These are phyloP conservation scores for Alloteropsis semialata DNA, from an alignment of 176 grass and related monocot species.

Conservation along the genomic window DNA sequence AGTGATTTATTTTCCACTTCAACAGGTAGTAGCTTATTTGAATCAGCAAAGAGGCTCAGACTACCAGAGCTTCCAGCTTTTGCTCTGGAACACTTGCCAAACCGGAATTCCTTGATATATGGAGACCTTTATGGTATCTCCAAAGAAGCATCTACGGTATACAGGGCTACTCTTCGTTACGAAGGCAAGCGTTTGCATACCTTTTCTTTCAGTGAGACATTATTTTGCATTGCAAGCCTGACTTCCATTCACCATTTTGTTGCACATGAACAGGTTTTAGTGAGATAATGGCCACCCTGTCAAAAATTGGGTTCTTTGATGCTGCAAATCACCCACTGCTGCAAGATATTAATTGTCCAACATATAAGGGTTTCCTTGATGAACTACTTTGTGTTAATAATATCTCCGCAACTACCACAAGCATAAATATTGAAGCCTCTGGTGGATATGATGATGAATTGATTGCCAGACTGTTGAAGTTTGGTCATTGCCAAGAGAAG, in stretches of 20 bases:
- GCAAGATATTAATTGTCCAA: constrained; percentile 42
- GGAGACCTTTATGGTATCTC: constrained; percentile 90
- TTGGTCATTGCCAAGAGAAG: constrained; percentile 68
- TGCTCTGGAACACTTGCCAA: constrained; percentile 87
- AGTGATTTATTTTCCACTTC: constrained; percentile 12
- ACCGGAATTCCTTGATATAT: constrained; percentile 89
- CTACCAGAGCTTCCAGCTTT: constrained; percentile 80
- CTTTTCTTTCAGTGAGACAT: neutral
- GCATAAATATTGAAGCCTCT: neutral
- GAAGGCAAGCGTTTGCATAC: constrained; percentile 54
- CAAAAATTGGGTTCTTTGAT: constrained; percentile 70
- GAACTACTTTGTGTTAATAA: constrained; percentile 48
- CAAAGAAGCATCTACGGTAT: constrained; percentile 77
- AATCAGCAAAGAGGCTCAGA: constrained; percentile 67
- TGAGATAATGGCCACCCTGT: constrained; percentile 77
- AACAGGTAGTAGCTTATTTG: constrained; percentile 65
- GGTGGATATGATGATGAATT: constrained; percentile 57
- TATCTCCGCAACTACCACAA: constrained; percentile 13
- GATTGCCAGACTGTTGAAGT: constrained; percentile 48
- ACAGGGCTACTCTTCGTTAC: constrained; percentile 93
- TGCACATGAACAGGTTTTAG: constrained; percentile 68
- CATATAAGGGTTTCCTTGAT: constrained; percentile 59
- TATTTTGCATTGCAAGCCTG: neutral
- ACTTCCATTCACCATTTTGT: constrained; percentile 14
- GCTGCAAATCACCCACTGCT: constrained; percentile 57